phyloP scores from a whole-genome alignment of 2,329 filamentous ascomycete species.

The Apiospora hydei region DNA sequence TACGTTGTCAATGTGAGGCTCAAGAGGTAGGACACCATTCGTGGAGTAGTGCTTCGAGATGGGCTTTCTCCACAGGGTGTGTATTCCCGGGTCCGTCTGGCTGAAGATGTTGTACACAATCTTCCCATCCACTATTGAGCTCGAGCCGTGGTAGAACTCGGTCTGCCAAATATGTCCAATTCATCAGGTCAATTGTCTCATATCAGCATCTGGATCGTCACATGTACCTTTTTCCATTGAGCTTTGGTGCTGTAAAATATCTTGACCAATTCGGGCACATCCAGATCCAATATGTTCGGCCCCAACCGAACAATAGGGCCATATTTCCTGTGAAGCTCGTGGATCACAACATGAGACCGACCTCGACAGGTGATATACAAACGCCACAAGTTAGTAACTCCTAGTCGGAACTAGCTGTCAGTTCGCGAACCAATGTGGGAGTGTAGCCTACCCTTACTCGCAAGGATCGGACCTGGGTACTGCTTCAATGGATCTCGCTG shows the following conservation, averaged over 20 bases:
- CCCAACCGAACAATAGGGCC: constrained; percentile 51
- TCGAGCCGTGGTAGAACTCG: neutral
- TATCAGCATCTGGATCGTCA: neutral
- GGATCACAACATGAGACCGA: neutral
- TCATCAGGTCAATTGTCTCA: neutral
- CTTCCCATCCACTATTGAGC: neutral
- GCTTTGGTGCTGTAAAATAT: constrained; percentile 45
- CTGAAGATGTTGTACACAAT: constrained; percentile 9
- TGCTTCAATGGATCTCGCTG: neutral
- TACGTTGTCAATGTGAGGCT: constrained; percentile 25
- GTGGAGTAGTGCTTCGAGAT: neutral
- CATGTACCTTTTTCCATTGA: constrained; percentile 41
- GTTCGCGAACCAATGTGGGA: neutral
- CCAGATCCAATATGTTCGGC: constrained; percentile 47
- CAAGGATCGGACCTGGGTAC: neutral
- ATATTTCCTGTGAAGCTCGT: constrained; percentile 44
- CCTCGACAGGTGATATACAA: neutral
- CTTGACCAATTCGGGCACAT: constrained; percentile 46
- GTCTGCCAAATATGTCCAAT: neutral
- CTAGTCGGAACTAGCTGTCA: neutral
- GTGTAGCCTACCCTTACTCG: neutral
- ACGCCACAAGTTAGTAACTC: neutral
- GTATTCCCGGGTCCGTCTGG: neutral
- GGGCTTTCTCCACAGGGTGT: neutral
- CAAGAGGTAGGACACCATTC: neutral